Conservation (phyloP, 306 rosid species). For the Fagus crenata region DNA sequence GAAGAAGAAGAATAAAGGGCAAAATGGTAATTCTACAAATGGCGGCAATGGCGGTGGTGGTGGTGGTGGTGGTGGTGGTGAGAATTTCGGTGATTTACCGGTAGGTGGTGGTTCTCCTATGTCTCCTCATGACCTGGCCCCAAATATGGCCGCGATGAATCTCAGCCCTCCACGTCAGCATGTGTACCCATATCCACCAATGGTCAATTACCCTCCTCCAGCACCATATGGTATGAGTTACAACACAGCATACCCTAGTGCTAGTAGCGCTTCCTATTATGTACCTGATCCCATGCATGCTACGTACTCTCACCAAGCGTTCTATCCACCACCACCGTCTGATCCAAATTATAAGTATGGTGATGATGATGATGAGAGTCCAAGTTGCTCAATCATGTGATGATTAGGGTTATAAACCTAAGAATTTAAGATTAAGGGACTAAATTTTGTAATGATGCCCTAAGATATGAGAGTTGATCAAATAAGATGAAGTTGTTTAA, state of each 20-base stretch:
- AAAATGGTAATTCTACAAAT: slow-evolving; percentile 26
- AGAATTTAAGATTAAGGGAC: slow-evolving; percentile 22
- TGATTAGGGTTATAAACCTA: slow-evolving; percentile 1
- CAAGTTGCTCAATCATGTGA: slow-evolving; percentile 67
- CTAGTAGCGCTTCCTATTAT: slow-evolving; percentile 43
- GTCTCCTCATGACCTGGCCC: slow-evolving; percentile 12
- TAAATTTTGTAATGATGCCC: slow-evolving; percentile 35
- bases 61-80: slow-evolving; percentile 1
- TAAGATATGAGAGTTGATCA: slow-evolving; percentile 7
- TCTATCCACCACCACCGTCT: slow-evolving; percentile 41
- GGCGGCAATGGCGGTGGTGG: slow-evolving; percentile 10
- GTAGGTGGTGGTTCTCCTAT: slow-evolving; percentile 11
- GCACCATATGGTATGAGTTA: slow-evolving; percentile 53
- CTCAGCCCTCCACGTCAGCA: slow-evolving; percentile 51
- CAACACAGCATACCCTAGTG: slow-evolving; percentile 53
- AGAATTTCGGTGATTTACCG: slow-evolving; percentile 23
- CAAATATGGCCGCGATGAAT: slow-evolving; percentile 26
- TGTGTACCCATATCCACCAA: slow-evolving; percentile 47
- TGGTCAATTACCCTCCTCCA: slow-evolving; percentile 38
- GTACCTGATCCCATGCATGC: slow-evolving; percentile 52
- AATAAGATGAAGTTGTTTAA: slow-evolving; percentile 15
- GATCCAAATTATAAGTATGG: slow-evolving; percentile 34
- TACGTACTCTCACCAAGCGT: slow-evolving; percentile 16
- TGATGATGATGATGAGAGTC: slow-evolving; percentile 44
- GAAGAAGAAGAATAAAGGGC: slow-evolving; percentile 63